These are phyloP conservation scores for Anthostomella pinea DNA, from an alignment of 2,329 filamentous ascomycete genomes.

Conservation along the genomic window DNA sequence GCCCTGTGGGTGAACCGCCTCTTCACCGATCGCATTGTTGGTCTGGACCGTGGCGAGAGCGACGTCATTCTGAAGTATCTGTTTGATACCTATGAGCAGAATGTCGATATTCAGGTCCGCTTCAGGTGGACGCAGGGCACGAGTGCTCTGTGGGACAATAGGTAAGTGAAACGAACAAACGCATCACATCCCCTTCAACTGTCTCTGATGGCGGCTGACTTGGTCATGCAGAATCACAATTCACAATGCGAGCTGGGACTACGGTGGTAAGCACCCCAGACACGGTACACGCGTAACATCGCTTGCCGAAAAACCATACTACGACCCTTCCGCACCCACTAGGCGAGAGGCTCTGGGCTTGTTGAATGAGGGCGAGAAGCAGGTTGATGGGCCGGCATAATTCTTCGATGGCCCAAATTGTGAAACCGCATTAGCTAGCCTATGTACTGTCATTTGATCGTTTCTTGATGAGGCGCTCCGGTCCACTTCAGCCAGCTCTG, in stretches of 20 bases:
- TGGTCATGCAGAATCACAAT: slow-evolving; percentile 57
- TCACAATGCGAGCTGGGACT: slow-evolving; percentile 73
- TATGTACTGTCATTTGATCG: no score
- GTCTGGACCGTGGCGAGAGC: slow-evolving; percentile 66
- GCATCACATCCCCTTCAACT: no score
- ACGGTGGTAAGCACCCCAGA: slow-evolving; percentile 62
- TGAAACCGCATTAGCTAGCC: no score
- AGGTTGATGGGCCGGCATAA: slow-evolving; percentile 26
- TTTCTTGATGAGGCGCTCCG: no score
- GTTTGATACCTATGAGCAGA: slow-evolving; percentile 66
- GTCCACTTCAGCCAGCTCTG: neutral
- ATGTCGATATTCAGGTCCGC: slow-evolving; percentile 68
- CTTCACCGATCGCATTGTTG: slow-evolving; percentile 67
- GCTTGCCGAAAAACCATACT: slow-evolving; percentile 69
- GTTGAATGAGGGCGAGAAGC: slow-evolving; percentile 52
- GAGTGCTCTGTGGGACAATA: slow-evolving; percentile 69
- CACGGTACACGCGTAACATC: slow-evolving; percentile 71
- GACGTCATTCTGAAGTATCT: slow-evolving; percentile 66
- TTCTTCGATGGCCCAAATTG: no score
- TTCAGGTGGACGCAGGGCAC: slow-evolving; percentile 69
- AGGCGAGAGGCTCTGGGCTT: slow-evolving; percentile 64
- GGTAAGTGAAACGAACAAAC: slow-evolving; percentile 39
- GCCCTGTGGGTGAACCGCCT: slow-evolving; percentile 68
- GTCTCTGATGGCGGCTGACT: no score
- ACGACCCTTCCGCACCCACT: slow-evolving; percentile 61